A percentile compares a stretch with the other conserved stretches of the same genome.
Evolutionary conservation across 169 alveolate species (phyloP).

Genomic region (Plasmodium relictum): DNA sequence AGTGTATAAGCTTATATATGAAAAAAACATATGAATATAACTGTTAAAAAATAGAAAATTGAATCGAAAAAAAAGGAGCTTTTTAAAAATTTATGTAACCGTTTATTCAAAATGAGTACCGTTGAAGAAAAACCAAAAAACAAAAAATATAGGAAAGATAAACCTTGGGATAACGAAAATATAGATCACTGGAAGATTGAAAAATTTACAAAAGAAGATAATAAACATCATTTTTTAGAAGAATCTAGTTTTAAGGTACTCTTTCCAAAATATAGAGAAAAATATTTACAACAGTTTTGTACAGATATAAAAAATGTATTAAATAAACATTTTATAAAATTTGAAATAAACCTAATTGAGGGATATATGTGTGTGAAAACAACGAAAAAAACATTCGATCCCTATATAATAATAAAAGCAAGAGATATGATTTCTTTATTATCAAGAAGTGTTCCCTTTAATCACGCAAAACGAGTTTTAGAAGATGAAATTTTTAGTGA

Average conservation of each 20-base stretch:
- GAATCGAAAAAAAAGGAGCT: too few species aligned
- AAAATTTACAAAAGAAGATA: conserved; percentile 86
- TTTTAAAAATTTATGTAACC: too few species aligned
- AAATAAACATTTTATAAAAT: conserved; percentile 91
- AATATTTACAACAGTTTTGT: conserved; percentile 97
- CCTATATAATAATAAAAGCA: conserved; percentile 97
- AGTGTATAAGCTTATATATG: too few species aligned
- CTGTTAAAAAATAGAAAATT: too few species aligned
- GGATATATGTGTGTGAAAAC: conserved; percentile 99
- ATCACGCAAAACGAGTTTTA: conserved; percentile 96
- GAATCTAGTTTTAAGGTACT: conserved; percentile 98
- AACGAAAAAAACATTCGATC: conserved; percentile 98
- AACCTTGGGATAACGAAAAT: conserved; percentile 99
- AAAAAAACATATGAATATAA: too few species aligned
- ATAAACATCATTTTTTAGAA: conserved; percentile 92
- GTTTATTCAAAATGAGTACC: neutral
- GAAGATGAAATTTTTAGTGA: conserved; percentile 96
- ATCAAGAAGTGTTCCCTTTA: conserved; percentile 99
- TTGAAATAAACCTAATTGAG: conserved; percentile 97
- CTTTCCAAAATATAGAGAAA: conserved; percentile 99
- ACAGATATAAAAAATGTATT: conserved; percentile 93
- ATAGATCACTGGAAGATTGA: conserved; percentile 98
- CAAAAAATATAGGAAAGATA: conserved; percentile 95
- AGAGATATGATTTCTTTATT: conserved; percentile 98
- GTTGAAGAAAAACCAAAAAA: conserved; percentile 80